Percentiles rank a stretch among this genome's conserved stretches.
phyloP scores from a whole-genome alignment of 2,329 filamentous ascomycete species.

The Chaetomiaceae sp. region DNA sequence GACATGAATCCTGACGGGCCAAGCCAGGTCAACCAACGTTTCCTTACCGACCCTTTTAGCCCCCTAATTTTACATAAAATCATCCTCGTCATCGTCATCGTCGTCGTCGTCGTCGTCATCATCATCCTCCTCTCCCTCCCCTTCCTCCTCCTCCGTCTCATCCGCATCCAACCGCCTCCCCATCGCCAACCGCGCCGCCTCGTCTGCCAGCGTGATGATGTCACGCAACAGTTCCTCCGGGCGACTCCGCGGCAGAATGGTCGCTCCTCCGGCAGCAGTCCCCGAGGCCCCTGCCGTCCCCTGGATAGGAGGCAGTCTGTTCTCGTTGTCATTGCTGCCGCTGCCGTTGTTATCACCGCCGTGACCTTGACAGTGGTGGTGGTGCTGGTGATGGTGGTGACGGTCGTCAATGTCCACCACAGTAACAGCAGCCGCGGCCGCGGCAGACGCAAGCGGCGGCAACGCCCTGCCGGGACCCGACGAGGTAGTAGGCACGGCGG shows the following conservation, averaged over 20 bases:
- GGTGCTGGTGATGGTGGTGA: neutral
- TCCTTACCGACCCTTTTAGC: too few species aligned
- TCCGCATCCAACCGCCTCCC: conserved; percentile 25
- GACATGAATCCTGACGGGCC: too few species aligned
- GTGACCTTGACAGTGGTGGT: neutral
- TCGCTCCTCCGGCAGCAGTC: neutral
- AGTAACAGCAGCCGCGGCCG: neutral
- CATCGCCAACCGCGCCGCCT: conserved; percentile 41
- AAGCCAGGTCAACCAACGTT: too few species aligned
- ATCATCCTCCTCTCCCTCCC: conserved; percentile 37
- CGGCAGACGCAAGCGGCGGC: neutral
- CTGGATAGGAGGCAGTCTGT: conserved; percentile 23
- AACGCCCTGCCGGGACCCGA: neutral
- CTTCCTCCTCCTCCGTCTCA: conserved; percentile 38
- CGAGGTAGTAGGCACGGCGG: neutral
- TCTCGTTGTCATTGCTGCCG: neutral
- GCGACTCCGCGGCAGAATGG: conserved; percentile 23
- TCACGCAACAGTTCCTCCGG: conserved; percentile 36
- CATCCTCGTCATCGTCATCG: conserved; percentile 38
- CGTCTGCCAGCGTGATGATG: conserved; percentile 41
- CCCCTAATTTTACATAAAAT: conserved; percentile 45
- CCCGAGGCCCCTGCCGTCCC: neutral
- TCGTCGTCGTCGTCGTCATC: conserved; percentile 35
- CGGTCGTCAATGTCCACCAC: neutral
- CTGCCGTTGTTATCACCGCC: neutral